phyloP scores from a whole-genome alignment of 225 moss, liverwort and hornwort genomes.

The Bryoerythrophyllum caledonicum region DNA sequence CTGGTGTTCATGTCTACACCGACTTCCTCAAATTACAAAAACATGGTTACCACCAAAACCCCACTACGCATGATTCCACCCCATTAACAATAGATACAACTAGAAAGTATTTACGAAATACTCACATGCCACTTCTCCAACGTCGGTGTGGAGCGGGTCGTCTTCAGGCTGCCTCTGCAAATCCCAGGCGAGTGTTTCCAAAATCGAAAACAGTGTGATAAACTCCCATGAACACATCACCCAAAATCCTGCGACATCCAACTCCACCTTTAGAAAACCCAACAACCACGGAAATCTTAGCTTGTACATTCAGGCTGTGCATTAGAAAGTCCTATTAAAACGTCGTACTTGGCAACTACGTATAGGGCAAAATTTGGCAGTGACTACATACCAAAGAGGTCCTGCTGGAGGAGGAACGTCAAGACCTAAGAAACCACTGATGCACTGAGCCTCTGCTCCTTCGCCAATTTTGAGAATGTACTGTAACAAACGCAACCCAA shows the following conservation, averaged over 20 bases:
- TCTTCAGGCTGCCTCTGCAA: constrained; percentile 67
- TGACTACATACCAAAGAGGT: constrained; percentile 71
- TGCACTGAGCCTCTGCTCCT: constrained; percentile 77
- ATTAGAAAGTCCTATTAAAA: too few species aligned
- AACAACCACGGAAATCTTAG: neutral
- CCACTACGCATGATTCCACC: constrained; percentile 8
- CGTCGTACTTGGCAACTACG: neutral
- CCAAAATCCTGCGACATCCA: constrained; percentile 73
- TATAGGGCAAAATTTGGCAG: neutral
- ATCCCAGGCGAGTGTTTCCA: constrained; percentile 75
- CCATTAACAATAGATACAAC: constrained; percentile 32
- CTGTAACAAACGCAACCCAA: constrained; percentile 42
- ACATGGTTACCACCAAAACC: neutral
- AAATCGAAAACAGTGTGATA: constrained; percentile 93
- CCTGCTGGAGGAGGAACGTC: constrained; percentile 87
- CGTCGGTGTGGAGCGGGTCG: neutral
- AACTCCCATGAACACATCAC: constrained; percentile 94
- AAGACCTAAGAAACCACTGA: constrained; percentile 91
- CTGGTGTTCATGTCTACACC: neutral
- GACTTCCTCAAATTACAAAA: constrained; percentile 12
- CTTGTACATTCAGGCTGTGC: too few species aligned
- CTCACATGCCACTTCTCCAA: constrained; percentile 22
- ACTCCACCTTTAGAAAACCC: neutral
- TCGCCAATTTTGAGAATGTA: constrained; percentile 83
- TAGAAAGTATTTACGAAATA: neutral